Conservation (phyloP, 345 rosid species). For the Eutrema heterophyllum region DNA sequence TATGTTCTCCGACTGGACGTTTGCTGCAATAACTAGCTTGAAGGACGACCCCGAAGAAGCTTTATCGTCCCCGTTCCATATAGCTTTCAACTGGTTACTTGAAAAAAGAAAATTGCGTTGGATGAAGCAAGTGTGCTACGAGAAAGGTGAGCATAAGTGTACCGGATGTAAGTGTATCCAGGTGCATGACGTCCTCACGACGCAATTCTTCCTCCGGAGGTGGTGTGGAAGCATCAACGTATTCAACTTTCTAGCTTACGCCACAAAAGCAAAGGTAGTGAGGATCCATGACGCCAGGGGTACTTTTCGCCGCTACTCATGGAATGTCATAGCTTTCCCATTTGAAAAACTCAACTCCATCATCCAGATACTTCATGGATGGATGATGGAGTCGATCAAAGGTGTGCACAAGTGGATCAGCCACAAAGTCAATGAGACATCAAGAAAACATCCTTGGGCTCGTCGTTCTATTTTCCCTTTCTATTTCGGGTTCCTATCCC, state of each 20-base stretch:
- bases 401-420: constrained; percentile 9
- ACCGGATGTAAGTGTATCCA: not conserved
- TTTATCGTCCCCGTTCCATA: not conserved
- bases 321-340: not conserved
- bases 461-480: constrained; percentile 9
- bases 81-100: constrained; percentile 20
- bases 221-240: constrained; percentile 51
- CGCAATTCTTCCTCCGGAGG: constrained; percentile 35
- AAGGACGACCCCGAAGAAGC: not conserved
- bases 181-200: constrained; percentile 17
- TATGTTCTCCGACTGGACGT: constrained; percentile 57
- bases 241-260: constrained; percentile 44
- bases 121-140: not conserved
- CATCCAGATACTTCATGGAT: not conserved
- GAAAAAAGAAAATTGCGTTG: constrained; percentile 14
- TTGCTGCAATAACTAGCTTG: constrained; percentile 17
- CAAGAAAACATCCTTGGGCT: constrained; percentile 5
- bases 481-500: constrained; percentile 12
- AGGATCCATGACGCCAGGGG: constrained; percentile 28
- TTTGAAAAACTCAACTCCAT: not conserved
- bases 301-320: not conserved
- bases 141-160: not conserved
- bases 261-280: constrained; percentile 32
- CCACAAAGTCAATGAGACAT: constrained; percentile 5
- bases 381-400: not conserved